Conservation (phyloP, 2,329 filamentous ascomycete genomes). For the Pseudopithomyces maydicus region DNA sequence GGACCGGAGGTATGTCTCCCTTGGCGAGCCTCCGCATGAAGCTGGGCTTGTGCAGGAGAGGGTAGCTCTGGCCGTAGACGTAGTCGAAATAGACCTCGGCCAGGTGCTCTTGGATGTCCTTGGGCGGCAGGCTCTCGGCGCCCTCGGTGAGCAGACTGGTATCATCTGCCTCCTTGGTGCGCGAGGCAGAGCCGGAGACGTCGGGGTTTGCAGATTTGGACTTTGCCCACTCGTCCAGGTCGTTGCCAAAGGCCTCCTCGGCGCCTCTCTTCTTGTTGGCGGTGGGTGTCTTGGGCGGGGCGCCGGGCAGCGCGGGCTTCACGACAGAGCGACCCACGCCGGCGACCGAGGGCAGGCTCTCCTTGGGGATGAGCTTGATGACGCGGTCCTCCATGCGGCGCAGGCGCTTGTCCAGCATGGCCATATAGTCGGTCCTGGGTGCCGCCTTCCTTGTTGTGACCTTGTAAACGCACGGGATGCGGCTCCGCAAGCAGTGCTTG, state of each 20-base stretch:
- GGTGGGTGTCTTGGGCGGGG: constrained; percentile 58
- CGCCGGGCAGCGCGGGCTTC: constrained; percentile 73
- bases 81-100: constrained; percentile 95
- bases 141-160: constrained; percentile 81
- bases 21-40: constrained; percentile 88
- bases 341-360: constrained; percentile 72
- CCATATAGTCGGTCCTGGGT: constrained; percentile 97
- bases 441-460: constrained; percentile 93
- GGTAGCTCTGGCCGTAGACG: constrained; percentile 93
- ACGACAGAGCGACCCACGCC: constrained; percentile 80
- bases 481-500: constrained; percentile 90
- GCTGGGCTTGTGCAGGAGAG: constrained; percentile 93
- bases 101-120: constrained; percentile 90
- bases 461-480: constrained; percentile 97
- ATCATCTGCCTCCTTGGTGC: constrained; percentile 66
- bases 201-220: constrained; percentile 57
- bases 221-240: constrained; percentile 81
- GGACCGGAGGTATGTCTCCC: constrained; percentile 82
- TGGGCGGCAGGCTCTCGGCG: constrained; percentile 77
- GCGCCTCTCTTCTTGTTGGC: constrained; percentile 76
- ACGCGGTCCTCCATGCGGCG: constrained; percentile 98
- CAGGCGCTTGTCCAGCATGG: constrained; percentile 93
- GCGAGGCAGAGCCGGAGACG: constrained; percentile 55
- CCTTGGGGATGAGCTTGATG: constrained; percentile 91
- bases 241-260: constrained; percentile 84